Percentiles rank a stretch among this genome's conserved stretches.
phyloP scores from a whole-genome alignment of 2,329 filamentous ascomycete species.

The Emmonsiellopsis sp. region DNA sequence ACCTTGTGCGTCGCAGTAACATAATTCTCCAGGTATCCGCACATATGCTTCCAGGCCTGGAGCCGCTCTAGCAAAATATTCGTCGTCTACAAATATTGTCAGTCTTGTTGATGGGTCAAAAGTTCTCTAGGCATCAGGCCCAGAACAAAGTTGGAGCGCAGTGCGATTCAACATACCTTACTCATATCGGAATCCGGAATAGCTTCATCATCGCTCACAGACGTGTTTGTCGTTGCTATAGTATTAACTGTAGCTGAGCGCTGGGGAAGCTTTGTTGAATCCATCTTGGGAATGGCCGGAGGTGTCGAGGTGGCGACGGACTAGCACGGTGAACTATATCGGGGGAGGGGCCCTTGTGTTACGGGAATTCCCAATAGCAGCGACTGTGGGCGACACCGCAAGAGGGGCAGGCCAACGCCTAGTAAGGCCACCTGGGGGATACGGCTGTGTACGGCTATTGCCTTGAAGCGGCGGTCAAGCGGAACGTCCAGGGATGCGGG shows the following conservation, averaged over 20 bases:
- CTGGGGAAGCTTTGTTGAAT: conserved; percentile 21
- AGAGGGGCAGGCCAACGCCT: no score
- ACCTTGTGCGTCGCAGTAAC: conserved; percentile 76
- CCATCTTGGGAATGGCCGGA: not conserved
- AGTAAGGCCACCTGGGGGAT: no score
- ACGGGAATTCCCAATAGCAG: no score
- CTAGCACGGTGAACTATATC: no score
- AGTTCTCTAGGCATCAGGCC: not conserved
- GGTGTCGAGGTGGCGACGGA: no score
- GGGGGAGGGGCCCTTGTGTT: no score
- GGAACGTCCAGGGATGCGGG: no score
- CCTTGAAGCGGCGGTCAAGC: no score
- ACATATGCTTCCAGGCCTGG: conserved; percentile 92
- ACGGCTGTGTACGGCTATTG: no score
- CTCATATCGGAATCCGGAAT: conserved; percentile 34
- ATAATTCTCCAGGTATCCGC: conserved; percentile 86
- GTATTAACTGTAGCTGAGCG: conserved; percentile 18
- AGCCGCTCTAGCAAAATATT: conserved; percentile 77
- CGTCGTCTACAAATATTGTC: conserved; percentile 50
- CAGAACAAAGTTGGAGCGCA: conserved; percentile 7
- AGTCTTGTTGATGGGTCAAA: not conserved
- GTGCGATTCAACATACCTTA: conserved; percentile 21
- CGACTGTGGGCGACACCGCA: no score
- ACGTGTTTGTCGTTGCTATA: conserved; percentile 3
- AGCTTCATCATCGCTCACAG: conserved; percentile 17